Evolutionary conservation across 2,329 filamentous ascomycete species (phyloP).

Genomic region (Aspergillus bombycis): DNA sequence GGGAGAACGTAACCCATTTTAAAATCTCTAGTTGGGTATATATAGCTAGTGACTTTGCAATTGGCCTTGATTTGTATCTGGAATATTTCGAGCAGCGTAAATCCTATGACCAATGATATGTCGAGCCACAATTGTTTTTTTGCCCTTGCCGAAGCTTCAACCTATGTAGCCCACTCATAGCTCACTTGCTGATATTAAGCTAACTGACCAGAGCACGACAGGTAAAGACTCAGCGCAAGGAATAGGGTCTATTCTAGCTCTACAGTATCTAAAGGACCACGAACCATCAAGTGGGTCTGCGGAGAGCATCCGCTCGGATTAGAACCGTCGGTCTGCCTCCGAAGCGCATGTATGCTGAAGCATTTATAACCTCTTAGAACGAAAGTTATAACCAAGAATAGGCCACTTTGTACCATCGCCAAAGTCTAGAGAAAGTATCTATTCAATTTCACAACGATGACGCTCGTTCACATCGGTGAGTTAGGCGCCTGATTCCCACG

Average conservation of each 20-base stretch:
- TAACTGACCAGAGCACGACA: not conserved
- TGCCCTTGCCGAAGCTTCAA: no score
- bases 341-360: not conserved
- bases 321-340: not conserved
- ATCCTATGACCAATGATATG: not conserved
- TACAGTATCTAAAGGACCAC: not conserved
- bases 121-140: not conserved
- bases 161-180: not conserved
- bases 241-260: no score
- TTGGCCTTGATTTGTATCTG: not conserved
- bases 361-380: not conserved
- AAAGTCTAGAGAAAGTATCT: not conserved
- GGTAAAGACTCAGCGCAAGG: no score
- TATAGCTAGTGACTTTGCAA: not conserved
- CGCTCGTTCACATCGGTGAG: slow-evolving; percentile 11
- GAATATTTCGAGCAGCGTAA: not conserved
- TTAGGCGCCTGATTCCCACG: no score
- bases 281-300: not conserved
- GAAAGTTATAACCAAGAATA: not conserved
- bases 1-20: not conserved
- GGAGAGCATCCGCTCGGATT: not conserved
- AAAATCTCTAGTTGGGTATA: not conserved
- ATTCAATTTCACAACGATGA: not conserved
- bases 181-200: not conserved
- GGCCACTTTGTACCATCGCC: rapidly evolving